Percentiles rank a stretch among this genome's conserved stretches.
Evolutionary conservation across 2,329 filamentous ascomycete species (phyloP).

Genomic region (Beauveria sp.): DNA sequence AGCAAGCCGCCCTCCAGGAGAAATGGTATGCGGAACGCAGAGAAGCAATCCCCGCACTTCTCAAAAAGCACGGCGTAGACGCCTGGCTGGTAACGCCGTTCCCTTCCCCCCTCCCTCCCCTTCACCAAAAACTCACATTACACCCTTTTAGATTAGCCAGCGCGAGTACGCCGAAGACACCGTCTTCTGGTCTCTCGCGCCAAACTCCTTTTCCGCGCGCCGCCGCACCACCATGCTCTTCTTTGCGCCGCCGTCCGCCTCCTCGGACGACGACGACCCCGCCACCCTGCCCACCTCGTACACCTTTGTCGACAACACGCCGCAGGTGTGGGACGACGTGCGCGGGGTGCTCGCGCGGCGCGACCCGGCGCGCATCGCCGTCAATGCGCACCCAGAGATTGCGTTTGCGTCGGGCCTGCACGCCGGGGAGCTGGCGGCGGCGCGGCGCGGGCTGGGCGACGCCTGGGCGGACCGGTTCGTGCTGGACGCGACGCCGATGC

Average conservation of each 20-base stretch:
- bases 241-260: slow-evolving; percentile 33
- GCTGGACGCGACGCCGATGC: slow-evolving; percentile 29
- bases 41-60: slow-evolving; percentile 31
- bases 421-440: slow-evolving; percentile 35
- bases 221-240: slow-evolving; percentile 42
- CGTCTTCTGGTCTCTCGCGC: slow-evolving; percentile 43
- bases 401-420: slow-evolving; percentile 41
- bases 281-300: slow-evolving; percentile 21
- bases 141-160: slow-evolving; percentile 35
- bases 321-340: slow-evolving; percentile 34
- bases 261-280: slow-evolving; percentile 12
- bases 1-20: slow-evolving; percentile 35
- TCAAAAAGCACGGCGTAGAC: slow-evolving; percentile 38
- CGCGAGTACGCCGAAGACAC: slow-evolving; percentile 45
- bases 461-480: slow-evolving; percentile 34
- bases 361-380: slow-evolving; percentile 30
- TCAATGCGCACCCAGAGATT: slow-evolving; percentile 37
- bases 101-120: background rate
- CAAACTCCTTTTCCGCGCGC: slow-evolving; percentile 37
- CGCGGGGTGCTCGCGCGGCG: slow-evolving; percentile 28
- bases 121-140: background rate
- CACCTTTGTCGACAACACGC: slow-evolving; percentile 41
- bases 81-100: slow-evolving; percentile 35
- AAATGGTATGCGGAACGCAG: slow-evolving; percentile 36
- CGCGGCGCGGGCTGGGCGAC: slow-evolving; percentile 27